Evolutionary conservation across 441 rosid species (phyloP), one percentile per base, ranked within the genome.

Genomic region (Erodium moschatum): DNA sequence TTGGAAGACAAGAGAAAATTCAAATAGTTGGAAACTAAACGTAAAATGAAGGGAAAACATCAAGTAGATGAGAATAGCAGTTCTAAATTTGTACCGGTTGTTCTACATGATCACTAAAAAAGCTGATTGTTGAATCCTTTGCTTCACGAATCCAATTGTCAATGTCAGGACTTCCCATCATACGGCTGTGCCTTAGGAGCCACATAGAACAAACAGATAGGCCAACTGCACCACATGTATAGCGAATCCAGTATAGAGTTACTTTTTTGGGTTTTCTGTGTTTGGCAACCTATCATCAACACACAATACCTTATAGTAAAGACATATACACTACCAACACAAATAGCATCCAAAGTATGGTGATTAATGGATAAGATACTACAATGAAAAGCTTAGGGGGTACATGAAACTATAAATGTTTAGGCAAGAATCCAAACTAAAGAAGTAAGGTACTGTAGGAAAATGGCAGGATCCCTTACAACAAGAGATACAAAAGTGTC

Each of bases 91-190:
- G 50, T 87, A 93, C 98, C 83, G 97, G 98, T 78, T 83, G 98
- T 84, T 93, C 93, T 72, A 93, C 97, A 76, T 93, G 98, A 54
- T 88, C 93, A 72, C 74, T 80, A 66, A 85, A 85, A 85, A 93
- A 91, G 83, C 77, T 80, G 67, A 64, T 38, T 58, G 89, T 87
- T 58, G 97, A 89, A 58, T 88, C 89, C 79, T 69, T 89, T 58
- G 89, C 96, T 81, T 89, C 93, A 72, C 38, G 68, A 79, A 89
- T 80, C 98, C 98, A 93, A 75, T 91, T 88, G 71, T 88, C 91
- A 64, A 89, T 90, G 77, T 91, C 97, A 61, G 93, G 77, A 80
- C 97, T 91, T 75, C 98, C 97, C 97, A 89, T 86, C 74, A 91
- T 70, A 76, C 89, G 82, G 76, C 98, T 93, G 75, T 93, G 98